A percentile compares a stretch with the other conserved stretches of the same genome.
Conservation (phyloP, 495 filamentous ascomycete species). For the Rhizodiscina lignyota region DNA sequence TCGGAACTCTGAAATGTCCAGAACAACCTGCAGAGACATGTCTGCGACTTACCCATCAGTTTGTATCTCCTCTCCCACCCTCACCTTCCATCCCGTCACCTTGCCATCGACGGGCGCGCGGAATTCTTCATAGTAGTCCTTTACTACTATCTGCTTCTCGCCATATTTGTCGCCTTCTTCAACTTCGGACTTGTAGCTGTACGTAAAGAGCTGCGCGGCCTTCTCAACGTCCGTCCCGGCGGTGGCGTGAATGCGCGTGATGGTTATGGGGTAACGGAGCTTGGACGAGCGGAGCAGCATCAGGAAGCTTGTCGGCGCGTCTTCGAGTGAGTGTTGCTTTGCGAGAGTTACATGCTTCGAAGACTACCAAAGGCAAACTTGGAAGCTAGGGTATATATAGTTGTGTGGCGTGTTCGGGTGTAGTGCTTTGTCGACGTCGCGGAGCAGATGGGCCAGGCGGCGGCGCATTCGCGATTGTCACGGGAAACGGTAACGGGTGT, state of each 20-base stretch:
- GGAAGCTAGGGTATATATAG: too few relatives aligned
- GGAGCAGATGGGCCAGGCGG: too few relatives aligned
- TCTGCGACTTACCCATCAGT: constrained; percentile 6
- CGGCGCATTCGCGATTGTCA: too few relatives aligned
- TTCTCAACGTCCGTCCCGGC: constrained; percentile 57
- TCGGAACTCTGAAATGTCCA: constrained; percentile 1
- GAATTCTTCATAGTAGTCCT: constrained; percentile 58
- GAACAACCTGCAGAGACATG: constrained; percentile 11
- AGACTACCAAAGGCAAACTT: too few relatives aligned
- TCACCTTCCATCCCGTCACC: constrained; percentile 57
- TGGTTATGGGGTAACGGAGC: constrained; percentile 88
- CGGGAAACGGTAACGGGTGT: too few relatives aligned
- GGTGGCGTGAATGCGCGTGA: constrained; percentile 67
- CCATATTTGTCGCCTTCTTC: constrained; percentile 58
- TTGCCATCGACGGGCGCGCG: constrained; percentile 69
- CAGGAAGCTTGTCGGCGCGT: too few relatives aligned
- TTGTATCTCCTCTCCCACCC: constrained; percentile 50
- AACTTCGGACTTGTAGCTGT: constrained; percentile 61
- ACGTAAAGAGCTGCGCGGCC: constrained; percentile 63
- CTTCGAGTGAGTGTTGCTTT: too few relatives aligned
- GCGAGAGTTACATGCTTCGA: too few relatives aligned
- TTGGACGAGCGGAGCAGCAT: constrained; percentile 34
- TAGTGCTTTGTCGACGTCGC: too few relatives aligned
- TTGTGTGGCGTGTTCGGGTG: too few relatives aligned
- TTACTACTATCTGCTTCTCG: constrained; percentile 47